Conservation (phyloP, 2,329 filamentous ascomycete genomes). For the Colletotrichum eremochloae region DNA sequence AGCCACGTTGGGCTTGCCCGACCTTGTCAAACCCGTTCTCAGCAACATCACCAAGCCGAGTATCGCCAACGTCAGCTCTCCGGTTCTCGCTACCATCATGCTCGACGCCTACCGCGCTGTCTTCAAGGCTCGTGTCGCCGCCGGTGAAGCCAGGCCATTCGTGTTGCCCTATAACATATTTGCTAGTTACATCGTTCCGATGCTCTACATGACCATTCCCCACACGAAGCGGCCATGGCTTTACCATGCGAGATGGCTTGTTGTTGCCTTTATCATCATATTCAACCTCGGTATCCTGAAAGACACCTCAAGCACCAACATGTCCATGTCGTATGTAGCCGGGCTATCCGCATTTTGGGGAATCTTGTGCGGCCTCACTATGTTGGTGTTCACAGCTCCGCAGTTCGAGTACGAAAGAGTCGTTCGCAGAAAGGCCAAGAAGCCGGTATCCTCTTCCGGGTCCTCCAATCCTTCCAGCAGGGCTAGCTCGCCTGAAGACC, state of each 20-base stretch:
- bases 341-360: constrained; percentile 67
- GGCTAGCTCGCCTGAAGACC: constrained; percentile 17
- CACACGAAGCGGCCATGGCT: constrained; percentile 65
- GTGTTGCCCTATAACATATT: constrained; percentile 66
- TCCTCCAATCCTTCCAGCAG: constrained; percentile 13
- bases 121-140: constrained; percentile 54
- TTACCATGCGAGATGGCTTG: constrained; percentile 63
- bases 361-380: constrained; percentile 61
- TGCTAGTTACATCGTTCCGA: constrained; percentile 62
- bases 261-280: constrained; percentile 58
- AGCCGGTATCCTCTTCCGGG: constrained; percentile 14
- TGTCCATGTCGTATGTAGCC: constrained; percentile 62
- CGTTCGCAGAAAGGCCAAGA: constrained; percentile 51
- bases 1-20: constrained; percentile 27
- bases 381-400: constrained; percentile 67
- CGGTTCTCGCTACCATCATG: constrained; percentile 43
- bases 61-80: constrained; percentile 34
- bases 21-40: constrained; percentile 22
- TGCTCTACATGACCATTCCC: constrained; percentile 68
- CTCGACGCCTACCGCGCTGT: constrained; percentile 51
- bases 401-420: constrained; percentile 70
- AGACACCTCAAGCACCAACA: constrained; percentile 63
- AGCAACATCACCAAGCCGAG: constrained; percentile 26
- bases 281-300: constrained; percentile 60
- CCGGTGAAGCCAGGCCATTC: constrained; percentile 60